Conservation (phyloP, 176 grass and related monocot species). For the Dendrocalamus sinicus region DNA sequence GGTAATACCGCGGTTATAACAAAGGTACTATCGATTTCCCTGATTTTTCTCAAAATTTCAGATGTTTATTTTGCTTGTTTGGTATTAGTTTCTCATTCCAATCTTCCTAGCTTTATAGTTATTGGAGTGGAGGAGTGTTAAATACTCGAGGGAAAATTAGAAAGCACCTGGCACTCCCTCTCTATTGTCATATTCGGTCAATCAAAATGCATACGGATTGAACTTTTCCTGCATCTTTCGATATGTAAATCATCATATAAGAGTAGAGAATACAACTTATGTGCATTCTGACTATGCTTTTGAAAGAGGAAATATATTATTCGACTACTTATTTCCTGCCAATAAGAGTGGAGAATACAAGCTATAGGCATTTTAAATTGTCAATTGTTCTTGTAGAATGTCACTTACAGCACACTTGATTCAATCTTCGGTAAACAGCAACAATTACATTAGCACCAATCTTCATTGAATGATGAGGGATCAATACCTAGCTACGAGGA, state of each 20-base stretch:
- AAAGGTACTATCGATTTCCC: too few species aligned
- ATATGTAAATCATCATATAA: background rate
- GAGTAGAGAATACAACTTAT: background rate
- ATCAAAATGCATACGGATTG: too few species aligned
- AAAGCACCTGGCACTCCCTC: too few species aligned
- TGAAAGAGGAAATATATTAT: background rate
- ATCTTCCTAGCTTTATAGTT: too few species aligned
- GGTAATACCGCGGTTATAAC: too few species aligned
- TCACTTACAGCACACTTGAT: background rate
- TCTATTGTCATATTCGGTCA: too few species aligned
- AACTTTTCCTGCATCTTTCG: background rate
- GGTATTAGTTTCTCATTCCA: too few species aligned
- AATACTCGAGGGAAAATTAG: too few species aligned
- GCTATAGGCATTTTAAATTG: background rate
- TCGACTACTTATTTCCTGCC: background rate
- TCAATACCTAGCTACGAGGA: background rate
- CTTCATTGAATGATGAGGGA: background rate
- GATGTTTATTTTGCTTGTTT: too few species aligned
- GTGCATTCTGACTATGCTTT: background rate
- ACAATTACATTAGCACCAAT: background rate
- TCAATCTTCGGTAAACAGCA: background rate
- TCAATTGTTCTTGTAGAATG: background rate
- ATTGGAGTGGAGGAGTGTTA: too few species aligned
- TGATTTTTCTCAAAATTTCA: too few species aligned
- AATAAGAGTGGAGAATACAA: background rate